Evolutionary conservation across 108 stramenopile genomes (phyloP).

Genomic region (Parmales sp.): DNA sequence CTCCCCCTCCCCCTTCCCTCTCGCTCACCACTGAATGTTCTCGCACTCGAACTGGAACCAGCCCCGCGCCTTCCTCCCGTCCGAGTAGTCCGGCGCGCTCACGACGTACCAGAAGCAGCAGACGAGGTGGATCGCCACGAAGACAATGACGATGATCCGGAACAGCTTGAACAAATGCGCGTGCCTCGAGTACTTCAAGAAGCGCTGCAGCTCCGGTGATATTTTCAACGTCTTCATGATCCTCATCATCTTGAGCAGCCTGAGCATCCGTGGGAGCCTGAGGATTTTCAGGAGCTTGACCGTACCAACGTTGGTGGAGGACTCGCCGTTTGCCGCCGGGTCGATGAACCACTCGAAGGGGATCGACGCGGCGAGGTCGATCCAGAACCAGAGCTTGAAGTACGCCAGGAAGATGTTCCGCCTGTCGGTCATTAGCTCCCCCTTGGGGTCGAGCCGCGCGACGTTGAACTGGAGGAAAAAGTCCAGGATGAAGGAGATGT

Average conservation of each 20-base stretch:
- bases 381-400: not conserved
- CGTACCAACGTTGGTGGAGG: not conserved
- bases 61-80: no score
- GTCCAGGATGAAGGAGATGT: not conserved
- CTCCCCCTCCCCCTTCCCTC: no score
- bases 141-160: not conserved
- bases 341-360: constrained; percentile 1
- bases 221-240: not conserved
- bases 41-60: constrained; percentile 11
- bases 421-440: not conserved
- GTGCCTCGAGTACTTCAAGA: not conserved
- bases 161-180: not conserved
- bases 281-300: constrained; percentile 4
- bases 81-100: not conserved
- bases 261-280: not conserved
- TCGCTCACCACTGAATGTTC: no score
- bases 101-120: not conserved
- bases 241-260: not conserved
- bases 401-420: not conserved
- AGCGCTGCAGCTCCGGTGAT: not conserved
- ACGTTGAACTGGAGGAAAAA: constrained; percentile 4
- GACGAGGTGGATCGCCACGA: not conserved
- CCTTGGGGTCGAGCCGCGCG: not conserved
- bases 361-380: not conserved
- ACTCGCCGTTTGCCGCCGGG: not conserved